These are phyloP conservation scores for Claviceps humidiphila DNA, from an alignment of 2,329 filamentous ascomycete genomes.

Conservation along the genomic window DNA sequence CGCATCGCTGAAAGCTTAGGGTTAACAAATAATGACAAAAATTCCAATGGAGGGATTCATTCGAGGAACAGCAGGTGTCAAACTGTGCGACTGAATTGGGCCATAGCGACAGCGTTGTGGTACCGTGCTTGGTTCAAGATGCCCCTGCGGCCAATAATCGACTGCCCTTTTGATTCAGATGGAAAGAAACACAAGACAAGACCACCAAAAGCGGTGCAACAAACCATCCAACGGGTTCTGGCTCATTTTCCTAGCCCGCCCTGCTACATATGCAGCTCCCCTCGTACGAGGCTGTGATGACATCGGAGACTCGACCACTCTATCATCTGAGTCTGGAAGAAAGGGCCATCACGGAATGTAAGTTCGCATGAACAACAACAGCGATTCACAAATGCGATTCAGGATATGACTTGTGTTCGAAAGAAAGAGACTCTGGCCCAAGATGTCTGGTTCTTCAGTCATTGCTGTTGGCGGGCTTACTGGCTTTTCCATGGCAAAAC, in stretches of 20 bases:
- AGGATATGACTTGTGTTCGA: neutral
- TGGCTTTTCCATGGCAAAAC: neutral
- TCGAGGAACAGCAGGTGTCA: neutral
- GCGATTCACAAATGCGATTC: neutral
- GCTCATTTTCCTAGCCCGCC: neutral
- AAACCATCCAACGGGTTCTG: neutral
- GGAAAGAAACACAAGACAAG: neutral
- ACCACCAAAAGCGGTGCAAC: neutral
- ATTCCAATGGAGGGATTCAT: neutral
- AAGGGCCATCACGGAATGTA: neutral
- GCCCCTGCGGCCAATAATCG: neutral
- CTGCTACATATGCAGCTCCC: neutral
- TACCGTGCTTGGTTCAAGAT: neutral
- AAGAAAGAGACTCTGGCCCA: neutral
- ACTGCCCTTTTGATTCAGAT: neutral
- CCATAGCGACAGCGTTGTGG: neutral
- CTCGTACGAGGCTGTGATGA: neutral
- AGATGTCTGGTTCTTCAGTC: neutral
- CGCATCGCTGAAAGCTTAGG: neutral
- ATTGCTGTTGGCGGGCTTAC: neutral
- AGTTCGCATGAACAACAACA: neutral
- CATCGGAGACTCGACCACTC: too few species aligned
- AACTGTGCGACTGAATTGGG: neutral
- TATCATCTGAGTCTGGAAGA: neutral
- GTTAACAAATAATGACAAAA: neutral